Conservation (phyloP, 108 stramenopile genomes). For the Cyclotella cryptica region DNA sequence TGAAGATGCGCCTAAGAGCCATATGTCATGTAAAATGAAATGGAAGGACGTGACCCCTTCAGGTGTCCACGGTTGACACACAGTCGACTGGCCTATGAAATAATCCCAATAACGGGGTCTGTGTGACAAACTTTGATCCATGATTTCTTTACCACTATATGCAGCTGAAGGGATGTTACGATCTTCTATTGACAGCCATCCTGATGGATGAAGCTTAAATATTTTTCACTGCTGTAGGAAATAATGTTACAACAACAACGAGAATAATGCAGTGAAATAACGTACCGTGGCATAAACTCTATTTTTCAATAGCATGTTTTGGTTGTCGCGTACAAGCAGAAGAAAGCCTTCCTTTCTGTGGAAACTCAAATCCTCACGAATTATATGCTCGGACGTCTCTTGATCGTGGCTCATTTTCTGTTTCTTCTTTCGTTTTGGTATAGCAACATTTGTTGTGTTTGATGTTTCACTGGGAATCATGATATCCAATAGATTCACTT, state of each 20-base stretch:
- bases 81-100: slow-evolving; percentile 18
- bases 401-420: background rate
- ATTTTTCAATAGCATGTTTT: background rate
- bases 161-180: slow-evolving; percentile 24
- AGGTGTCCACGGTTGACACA: slow-evolving; percentile 31
- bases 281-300: slow-evolving; percentile 16
- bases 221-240: slow-evolving; percentile 2
- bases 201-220: slow-evolving; percentile 41
- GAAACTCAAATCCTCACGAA: background rate
- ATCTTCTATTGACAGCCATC: slow-evolving; percentile 51
- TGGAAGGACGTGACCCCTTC: slow-evolving; percentile 41
- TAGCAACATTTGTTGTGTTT: background rate
- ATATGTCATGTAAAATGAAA: slow-evolving; percentile 29
- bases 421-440: slow-evolving; percentile 10
- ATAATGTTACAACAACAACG: background rate
- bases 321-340: background rate
- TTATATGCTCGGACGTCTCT: background rate
- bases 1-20: slow-evolving; percentile 36
- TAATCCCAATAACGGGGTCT: slow-evolving; percentile 32
- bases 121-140: slow-evolving; percentile 1
- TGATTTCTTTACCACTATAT: background rate
- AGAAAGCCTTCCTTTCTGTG: slow-evolving; percentile 7
- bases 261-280: background rate
- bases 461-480: slow-evolving; percentile 18
- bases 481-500: slow-evolving; percentile 23